phyloP scores from a whole-genome alignment of 257 asterid species.

The Gynochthodes officinalis region DNA sequence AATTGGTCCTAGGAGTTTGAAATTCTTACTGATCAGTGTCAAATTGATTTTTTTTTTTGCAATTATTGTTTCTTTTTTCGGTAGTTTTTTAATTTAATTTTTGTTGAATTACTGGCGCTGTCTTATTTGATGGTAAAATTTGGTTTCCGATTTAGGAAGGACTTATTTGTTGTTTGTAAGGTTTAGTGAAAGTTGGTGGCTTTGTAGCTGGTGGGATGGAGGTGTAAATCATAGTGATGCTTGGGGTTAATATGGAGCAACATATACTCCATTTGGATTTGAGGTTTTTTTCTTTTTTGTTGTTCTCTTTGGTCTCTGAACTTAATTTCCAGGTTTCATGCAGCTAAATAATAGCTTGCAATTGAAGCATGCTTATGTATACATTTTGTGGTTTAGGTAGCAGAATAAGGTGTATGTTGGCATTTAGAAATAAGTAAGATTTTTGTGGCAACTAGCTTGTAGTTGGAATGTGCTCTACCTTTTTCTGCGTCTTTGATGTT shows the following conservation, averaged over 20 bases:
- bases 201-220: neutral
- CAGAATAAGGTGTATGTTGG: neutral
- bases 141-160: neutral
- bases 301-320: neutral
- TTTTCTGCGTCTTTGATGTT: neutral
- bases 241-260: neutral
- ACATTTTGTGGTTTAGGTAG: neutral
- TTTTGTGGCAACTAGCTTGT: neutral
- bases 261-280: neutral
- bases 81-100: neutral
- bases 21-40: conserved; percentile 4
- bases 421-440: neutral
- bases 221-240: neutral
- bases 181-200: neutral
- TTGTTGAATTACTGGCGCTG: neutral
- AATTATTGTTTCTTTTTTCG: neutral
- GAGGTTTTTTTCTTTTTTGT: neutral
- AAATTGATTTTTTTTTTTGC: neutral
- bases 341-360: neutral
- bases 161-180: neutral
- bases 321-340: conserved; percentile 1
- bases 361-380: neutral
- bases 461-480: neutral
- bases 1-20: neutral
- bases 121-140: no score